These are phyloP conservation scores for Arxiozyma bovina DNA, from an alignment of 1,139 yeast species.

Conservation along the genomic window DNA sequence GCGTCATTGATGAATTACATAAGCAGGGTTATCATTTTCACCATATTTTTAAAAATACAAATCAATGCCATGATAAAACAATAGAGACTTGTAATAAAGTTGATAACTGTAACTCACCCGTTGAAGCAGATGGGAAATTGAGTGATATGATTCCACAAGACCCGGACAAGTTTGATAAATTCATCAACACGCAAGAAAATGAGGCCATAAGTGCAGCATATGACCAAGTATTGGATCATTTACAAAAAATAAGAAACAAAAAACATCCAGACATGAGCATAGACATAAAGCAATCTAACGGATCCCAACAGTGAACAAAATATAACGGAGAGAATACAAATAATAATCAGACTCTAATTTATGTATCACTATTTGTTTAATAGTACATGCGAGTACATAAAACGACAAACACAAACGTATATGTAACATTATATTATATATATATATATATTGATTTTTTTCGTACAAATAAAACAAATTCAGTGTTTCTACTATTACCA, in stretches of 20 bases:
- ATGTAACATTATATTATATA: background rate
- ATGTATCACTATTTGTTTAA: no score
- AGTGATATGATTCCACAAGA: slow-evolving; percentile 8
- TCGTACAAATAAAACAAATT: no score
- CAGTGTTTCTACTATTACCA: no score
- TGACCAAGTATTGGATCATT: slow-evolving; percentile 42
- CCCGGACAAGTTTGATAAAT: slow-evolving; percentile 7
- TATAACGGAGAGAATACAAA: background rate
- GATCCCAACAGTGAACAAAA: no score
- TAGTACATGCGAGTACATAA: background rate
- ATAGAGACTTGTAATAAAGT: background rate
- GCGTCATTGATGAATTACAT: slow-evolving; percentile 43
- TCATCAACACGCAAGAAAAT: slow-evolving; percentile 18
- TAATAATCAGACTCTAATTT: background rate
- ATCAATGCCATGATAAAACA: background rate
- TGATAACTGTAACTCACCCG: background rate
- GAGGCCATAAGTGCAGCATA: slow-evolving; percentile 41
- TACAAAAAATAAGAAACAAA: slow-evolving; percentile 32
- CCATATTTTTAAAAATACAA: slow-evolving; percentile 38
- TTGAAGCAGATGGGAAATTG: background rate
- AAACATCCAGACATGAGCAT: background rate
- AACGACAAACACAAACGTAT: no score
- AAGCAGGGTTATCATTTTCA: slow-evolving; percentile 44
- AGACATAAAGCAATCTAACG: background rate
- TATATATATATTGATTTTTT: no score